phyloP scores from a whole-genome alignment of 495 filamentous ascomycete genomes.

The Daldinia vernicosa region DNA sequence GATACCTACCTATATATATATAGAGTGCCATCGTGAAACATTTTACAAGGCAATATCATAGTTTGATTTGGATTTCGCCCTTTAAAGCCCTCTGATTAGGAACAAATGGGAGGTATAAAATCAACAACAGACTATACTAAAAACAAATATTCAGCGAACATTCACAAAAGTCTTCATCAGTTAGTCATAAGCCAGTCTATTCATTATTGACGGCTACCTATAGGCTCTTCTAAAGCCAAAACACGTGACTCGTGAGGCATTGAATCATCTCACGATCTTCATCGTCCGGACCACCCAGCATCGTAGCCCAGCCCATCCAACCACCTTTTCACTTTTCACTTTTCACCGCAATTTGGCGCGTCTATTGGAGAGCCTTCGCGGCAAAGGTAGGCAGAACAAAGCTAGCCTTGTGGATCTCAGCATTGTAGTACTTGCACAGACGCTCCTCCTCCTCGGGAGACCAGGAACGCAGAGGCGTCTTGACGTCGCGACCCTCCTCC shows the following conservation, averaged over 20 bases:
- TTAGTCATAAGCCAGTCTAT: constrained; percentile 16
- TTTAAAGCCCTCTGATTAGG: too few relatives aligned
- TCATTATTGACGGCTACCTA: constrained; percentile 16
- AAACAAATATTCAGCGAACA: not conserved
- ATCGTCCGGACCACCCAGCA: not conserved
- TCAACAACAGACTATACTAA: not conserved
- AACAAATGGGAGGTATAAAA: too few relatives aligned
- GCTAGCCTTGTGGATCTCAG: constrained; percentile 90
- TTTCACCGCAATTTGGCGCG: not conserved
- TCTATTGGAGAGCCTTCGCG: constrained; percentile 73
- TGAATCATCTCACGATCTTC: not conserved
- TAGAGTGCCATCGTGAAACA: too few relatives aligned
- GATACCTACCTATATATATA: too few relatives aligned
- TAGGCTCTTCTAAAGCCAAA: not conserved
- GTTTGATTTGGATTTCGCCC: too few relatives aligned
- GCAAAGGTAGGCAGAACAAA: constrained; percentile 96
- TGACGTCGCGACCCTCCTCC: constrained; percentile 83
- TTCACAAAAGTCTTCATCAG: not conserved
- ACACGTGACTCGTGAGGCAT: constrained; percentile 4
- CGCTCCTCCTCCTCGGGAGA: constrained; percentile 87
- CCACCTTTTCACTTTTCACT: not conserved
- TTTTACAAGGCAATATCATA: too few relatives aligned
- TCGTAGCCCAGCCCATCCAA: not conserved
- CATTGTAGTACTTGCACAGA: constrained; percentile 94
- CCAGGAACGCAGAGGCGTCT: constrained; percentile 81